Evolutionary conservation across 2,329 filamentous ascomycete genomes (phyloP), one percentile per base, ranked within the genome.

Genomic region (Aspergillus hortae): DNA sequence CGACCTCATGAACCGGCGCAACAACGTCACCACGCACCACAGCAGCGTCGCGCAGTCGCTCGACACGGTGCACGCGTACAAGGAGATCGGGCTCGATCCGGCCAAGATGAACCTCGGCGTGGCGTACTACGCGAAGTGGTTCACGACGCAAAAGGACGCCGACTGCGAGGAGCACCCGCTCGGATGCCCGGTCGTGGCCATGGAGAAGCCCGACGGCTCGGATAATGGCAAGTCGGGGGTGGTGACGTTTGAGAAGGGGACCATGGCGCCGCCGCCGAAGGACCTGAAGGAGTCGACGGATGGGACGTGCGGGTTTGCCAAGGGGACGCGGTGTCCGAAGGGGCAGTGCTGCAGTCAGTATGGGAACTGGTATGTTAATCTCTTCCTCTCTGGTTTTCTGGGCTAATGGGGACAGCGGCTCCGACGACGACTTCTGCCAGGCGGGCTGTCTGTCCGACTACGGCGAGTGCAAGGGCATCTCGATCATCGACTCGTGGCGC

Each of bases 51-150:
- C 72, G 12, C 78, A 74, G 9, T 85, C 85, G 0, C 67, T 78
- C 6, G 71, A 77, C 4, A 73, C 80, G 3, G 67, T 89, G 42
- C 73, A 84, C 47, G 77, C 77, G 35, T 89, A 89, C 65, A 66
- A 85, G 14, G 68, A 73, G 2, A 78, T 79, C 21, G 86, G 86
- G 2, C 77, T 82, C 1, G 67, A 77, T 0, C 65, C 80, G 0
- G 64, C 70, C 41, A 84, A 83, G 65, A 74, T 87, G 44, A 86
- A 86, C 56, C 74, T 88, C 2, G 86, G 86, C 0, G 80, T 89
- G 49, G 83, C 84, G 2, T 88, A 85, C 63, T 89, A 89, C 65
- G 80, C 81, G 44, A 89, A 88, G 64, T 89, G 79, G 70, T 88
- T 87, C 70, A 76, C 71, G 46, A 83, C 80, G 2, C 73, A 79